Percentiles rank a stretch among this genome's conserved stretches.
These are phyloP conservation scores for Vaccinium vitisidaea DNA, from an alignment of 148 eudicot genomes.

Conservation along the genomic window DNA sequence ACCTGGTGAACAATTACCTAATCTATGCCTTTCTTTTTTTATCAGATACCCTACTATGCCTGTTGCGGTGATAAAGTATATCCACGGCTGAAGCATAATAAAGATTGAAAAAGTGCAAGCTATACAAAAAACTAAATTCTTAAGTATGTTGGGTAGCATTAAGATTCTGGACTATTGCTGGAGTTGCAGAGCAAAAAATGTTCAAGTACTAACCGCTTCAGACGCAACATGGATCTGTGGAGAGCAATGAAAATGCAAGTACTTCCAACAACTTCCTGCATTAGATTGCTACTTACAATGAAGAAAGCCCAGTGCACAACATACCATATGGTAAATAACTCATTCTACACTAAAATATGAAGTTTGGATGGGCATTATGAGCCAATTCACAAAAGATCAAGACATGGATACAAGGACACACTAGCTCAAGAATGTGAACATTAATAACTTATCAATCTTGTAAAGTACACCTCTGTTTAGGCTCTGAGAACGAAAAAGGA, in stretches of 20 bases:
- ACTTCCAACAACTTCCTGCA: constrained; percentile 86
- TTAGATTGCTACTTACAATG: background rate
- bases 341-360: background rate
- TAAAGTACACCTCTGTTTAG: background rate
- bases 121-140: background rate
- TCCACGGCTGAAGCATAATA: constrained; percentile 6
- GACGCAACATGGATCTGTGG: constrained; percentile 82
- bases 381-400: background rate
- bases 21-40: background rate
- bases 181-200: background rate
- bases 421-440: background rate
- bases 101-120: background rate
- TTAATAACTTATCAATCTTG: background rate
- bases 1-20: background rate
- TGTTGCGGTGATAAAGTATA: background rate
- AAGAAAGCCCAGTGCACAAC: background rate
- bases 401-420: background rate
- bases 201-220: constrained; percentile 63
- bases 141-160: background rate
- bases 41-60: background rate
- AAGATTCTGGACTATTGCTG: background rate
- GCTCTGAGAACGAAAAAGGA: background rate
- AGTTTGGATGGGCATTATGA: background rate
- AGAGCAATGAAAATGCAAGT: constrained; percentile 80
- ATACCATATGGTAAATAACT: background rate